Conservation (phyloP, 208 protist species). For the Herpetomonas muscarum region DNA sequence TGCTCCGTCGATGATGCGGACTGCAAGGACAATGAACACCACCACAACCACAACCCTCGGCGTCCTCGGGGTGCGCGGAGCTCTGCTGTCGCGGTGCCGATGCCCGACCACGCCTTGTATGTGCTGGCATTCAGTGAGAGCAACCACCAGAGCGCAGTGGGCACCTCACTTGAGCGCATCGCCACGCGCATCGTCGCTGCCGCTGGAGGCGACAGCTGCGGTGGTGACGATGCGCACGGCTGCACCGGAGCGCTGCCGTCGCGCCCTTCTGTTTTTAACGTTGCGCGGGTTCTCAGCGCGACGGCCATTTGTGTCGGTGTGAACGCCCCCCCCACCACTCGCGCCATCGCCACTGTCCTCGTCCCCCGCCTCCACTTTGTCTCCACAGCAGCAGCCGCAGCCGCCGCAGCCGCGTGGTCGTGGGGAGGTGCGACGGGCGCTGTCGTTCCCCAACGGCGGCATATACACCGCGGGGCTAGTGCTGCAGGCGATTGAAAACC, state of each 20-base stretch:
- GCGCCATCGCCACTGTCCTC: no score
- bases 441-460: conserved; percentile 55
- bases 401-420: neutral
- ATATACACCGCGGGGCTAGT: conserved; percentile 57
- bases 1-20: no score
- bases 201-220: neutral
- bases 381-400: conserved; percentile 33
- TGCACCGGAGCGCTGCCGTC: conserved; percentile 8
- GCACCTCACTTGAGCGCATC: conserved; percentile 13
- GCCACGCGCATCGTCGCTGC: neutral
- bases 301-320: no score
- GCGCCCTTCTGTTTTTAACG: no score
- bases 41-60: neutral
- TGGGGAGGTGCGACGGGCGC: conserved; percentile 8
- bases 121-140: conserved; percentile 53
- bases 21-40: no score
- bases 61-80: no score
- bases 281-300: no score
- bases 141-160: conserved; percentile 33
- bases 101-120: conserved; percentile 32
- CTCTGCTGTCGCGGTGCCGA: neutral
- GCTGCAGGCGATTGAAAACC: conserved; percentile 23
- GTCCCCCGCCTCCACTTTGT: conserved; percentile 37
- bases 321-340: no score
- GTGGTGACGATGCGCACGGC: conserved; percentile 12